Base-by-base conservation (phyloP, 441 rosid genomes). In the Populus trichocarpa region DNA sequence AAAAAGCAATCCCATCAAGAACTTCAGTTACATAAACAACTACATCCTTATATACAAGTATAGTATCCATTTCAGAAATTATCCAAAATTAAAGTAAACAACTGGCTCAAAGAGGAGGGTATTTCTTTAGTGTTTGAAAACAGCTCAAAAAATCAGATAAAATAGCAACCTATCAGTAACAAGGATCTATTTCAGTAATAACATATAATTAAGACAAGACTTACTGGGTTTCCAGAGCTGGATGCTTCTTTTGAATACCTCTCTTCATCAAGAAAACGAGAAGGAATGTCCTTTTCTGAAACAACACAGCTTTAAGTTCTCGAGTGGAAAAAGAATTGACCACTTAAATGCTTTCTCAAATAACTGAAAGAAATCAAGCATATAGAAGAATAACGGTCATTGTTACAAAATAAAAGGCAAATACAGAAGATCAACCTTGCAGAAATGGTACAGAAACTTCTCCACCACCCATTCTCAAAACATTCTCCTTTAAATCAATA, bases 371-470 rank as follows among this genome's bases (percentile, higher is more conserved):
- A 83, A 33, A 57, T 70, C 57, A 73, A 32, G 22, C 30, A 67
- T 30, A 70, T 6, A 35, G 6, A 69, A 46, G 69, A 70, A 38
- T 59, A 38, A 64, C 7, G 6, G 42, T 42, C 75, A 59, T 26
- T 30, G 18, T 65, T 77, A 36, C 8, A 67, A 6, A 57, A 6
- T 5, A 73, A 4, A 12, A 25, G 14, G 75, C 70, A 67, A 77
- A 63, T 20, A 25, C 14, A 77, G 75, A 83, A 53, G 78, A 81
- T 86, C 78, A 77, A 87, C 99, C 99, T 83, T 90, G 98, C 88
- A 96, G 87, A 88, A 96, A 96, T 77, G 99, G 99, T 72, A 93
- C 99, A 6, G 98, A 87, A 78, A 91, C 99, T 81, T 94, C 99
- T 82, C 99, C 98, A 73, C 99, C 98, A 25, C 97, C 97, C 67